Base-by-base conservation (phyloP, 192 early-diverging fungal species). In the Coemansia sp. region DNA sequence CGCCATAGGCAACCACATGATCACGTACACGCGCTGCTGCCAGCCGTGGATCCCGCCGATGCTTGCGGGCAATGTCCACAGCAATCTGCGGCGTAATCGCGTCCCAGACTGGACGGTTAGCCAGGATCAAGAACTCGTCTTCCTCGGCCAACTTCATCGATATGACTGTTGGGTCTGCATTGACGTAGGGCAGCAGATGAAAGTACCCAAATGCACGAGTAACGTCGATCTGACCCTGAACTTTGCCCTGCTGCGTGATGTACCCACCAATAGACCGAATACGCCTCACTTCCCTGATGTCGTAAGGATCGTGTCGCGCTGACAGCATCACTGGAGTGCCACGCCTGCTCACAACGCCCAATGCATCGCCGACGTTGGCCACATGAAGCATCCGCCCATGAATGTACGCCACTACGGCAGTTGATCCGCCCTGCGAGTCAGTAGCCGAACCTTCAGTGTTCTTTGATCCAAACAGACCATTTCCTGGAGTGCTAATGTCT, bases 161-260 rank as follows among this genome's bases (percentile, higher is more conserved):
- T 47, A 85, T 83, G 55, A 94, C 91, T 32, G 73, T 92, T 9
- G 94, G 93, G 51, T 93, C 91, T 9, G 92, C 88, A 65, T 93
- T 96, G 52, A 96, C 88, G 22, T 87, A 79, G 5, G 92, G 92
- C 6, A 92, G 82, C 47, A 93, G 67, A 61, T 90, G 86, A 59
- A 92, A 96, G 76, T 94, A 93, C 0, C 94, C 94, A 82, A 96
- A 94, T 2, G 85, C 87, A 21, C 92, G 80, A 2, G 91, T 92
- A 4, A 94, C 85, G 17, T 89, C 84, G 12, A 88, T 62, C 70
- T 92, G 87, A 29, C 85, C 89, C 55, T 93, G 92, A 10, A 96
- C 83, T 19, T 88, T 77, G 22, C 90, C 88, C 45, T 81, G 75
- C 63, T 85, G 85, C 8, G 91, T 89, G 43, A 96, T 91, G 62